Percentiles rank a stretch among this genome's conserved stretches.
phyloP scores from a whole-genome alignment of 106 monocot species.

The Dendrobium chrysotoxum region DNA sequence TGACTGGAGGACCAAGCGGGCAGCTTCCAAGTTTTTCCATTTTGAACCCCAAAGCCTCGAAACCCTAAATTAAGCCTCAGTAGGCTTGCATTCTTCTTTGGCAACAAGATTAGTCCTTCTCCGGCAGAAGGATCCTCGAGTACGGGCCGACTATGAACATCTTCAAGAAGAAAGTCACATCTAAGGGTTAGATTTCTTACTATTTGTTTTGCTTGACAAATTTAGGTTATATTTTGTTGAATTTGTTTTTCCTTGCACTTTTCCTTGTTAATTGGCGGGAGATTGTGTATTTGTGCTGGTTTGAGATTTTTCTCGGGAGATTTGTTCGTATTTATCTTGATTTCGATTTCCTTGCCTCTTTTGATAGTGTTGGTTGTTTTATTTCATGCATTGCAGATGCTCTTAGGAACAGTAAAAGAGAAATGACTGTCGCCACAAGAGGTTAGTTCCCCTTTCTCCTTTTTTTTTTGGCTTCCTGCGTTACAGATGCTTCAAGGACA shows the following conservation, averaged over 20 bases:
- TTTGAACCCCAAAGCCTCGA: neutral
- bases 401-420: slow-evolving; percentile 84
- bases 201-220: neutral
- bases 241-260: neutral
- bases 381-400: slow-evolving; percentile 44
- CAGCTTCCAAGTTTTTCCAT: too few species aligned
- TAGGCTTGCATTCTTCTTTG: neutral
- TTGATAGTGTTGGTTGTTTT: neutral
- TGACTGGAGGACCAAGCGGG: too few species aligned
- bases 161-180: slow-evolving; percentile 70
- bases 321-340: neutral
- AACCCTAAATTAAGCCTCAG: neutral
- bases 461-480: neutral
- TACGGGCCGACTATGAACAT: slow-evolving; percentile 34
- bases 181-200: slow-evolving; percentile 49
- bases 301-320: neutral
- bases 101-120: neutral
- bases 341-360: neutral
- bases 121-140: neutral
- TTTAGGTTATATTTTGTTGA: neutral
- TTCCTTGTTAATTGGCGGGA: too few species aligned
- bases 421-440: slow-evolving; percentile 83
- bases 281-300: slow-evolving; percentile 1
- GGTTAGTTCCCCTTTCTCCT: slow-evolving; percentile 24
- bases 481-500: neutral